Evolutionary conservation across 805 yeast genomes (phyloP).

Genomic region (Scheffersomyces stipitis): DNA sequence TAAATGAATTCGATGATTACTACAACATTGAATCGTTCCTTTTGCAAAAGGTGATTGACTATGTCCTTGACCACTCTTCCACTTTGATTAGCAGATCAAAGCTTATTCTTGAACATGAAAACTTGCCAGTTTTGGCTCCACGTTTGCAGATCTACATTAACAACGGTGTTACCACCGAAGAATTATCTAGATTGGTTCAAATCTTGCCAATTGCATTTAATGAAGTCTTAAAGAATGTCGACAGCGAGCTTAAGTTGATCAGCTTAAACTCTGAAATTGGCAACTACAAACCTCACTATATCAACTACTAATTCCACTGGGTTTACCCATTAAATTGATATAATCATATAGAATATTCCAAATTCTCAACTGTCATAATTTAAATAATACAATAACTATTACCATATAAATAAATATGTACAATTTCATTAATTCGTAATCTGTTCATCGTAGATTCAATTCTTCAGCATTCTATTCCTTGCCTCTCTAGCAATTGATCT

Average conservation of each 20-base stretch:
- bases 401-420: too few relatives aligned
- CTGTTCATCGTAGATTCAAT: conserved; percentile 1
- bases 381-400: too few relatives aligned
- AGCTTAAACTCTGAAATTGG: conserved; percentile 26
- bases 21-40: conserved; percentile 58
- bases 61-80: conserved; percentile 47
- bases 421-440: too few relatives aligned
- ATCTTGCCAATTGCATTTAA: conserved; percentile 21
- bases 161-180: conserved; percentile 25
- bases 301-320: too few relatives aligned
- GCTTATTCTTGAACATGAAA: conserved; percentile 68
- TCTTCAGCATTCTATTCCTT: conserved; percentile 46
- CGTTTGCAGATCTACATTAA: conserved; percentile 34
- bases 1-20: conserved; percentile 39
- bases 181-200: conserved; percentile 22
- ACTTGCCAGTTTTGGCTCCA: conserved; percentile 52
- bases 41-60: conserved; percentile 66
- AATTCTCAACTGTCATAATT: neutral
- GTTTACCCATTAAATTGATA: too few relatives aligned
- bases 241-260: conserved; percentile 22
- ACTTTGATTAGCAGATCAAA: conserved; percentile 66
- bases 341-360: too few relatives aligned
- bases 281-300: too few relatives aligned
- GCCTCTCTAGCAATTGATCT: conserved; percentile 80
- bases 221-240: conserved; percentile 22